Evolutionary conservation across 768 basidiomycete species (phyloP), one percentile per base, ranked within the genome.

Genomic region (Tricholoma furcatifolium): DNA sequence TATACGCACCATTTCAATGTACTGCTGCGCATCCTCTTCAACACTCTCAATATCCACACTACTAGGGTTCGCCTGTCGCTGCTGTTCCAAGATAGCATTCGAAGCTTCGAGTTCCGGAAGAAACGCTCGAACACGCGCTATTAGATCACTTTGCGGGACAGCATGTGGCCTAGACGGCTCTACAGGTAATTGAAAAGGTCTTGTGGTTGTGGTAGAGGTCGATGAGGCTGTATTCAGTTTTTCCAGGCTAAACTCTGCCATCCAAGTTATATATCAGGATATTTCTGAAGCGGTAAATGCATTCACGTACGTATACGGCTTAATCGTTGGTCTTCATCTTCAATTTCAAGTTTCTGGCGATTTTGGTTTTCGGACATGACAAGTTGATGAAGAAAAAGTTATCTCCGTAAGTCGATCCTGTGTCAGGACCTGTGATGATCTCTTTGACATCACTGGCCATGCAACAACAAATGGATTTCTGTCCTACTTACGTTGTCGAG

Each of bases 1-100:
- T 32, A 23, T 23, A 21, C 69, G 44, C 57, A 83, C 86, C 84
- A 87, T 87, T 64, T 88, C 80, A 58, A 89, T 84, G 61, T 85
- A 81, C 53, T 66, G 75, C 6, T 73, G 74, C 48, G 72, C 73
- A 18, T 71, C 72, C 20, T 71, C 75, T 6, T 70, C 67, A 23
- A 89, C 59, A 50, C 83, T 74, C 65, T 91, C 88, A 36, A 91
- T 87, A 60, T 89, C 81, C n/a, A 89, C 70, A 58, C 81, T 84
- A 15, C 65, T 62, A 0, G 85, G 85, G 53, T 84, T 75, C 5
- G 48, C 32, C 24, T 53, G 48, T 15, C 48, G n/a, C n/a, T 72
- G 72, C 51, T 74, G 70, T 3, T 73, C 60, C 15, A 89, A 74
- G 1, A 76, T 65, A 2, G 73, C 74, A 58, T 88, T 89, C 2